These are phyloP conservation scores for Stephanocyclus meneghinianus DNA, from an alignment of 352 stramenopile genomes.

Conservation along the genomic window DNA sequence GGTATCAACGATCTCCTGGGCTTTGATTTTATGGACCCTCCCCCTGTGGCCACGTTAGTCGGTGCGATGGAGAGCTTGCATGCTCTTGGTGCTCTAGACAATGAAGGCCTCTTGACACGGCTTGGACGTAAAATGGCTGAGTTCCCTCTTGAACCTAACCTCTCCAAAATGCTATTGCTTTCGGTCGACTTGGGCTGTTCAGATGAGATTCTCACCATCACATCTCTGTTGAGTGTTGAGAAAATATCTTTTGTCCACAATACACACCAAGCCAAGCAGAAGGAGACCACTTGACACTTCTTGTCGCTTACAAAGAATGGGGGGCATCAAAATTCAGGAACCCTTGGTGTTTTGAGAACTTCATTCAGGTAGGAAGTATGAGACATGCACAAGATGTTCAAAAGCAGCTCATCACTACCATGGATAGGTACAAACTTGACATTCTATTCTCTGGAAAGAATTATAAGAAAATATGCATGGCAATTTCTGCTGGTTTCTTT, in stretches of 20 bases:
- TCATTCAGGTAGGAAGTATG: constrained; percentile 96
- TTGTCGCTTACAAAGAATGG: constrained; percentile 98
- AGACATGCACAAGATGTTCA: constrained; percentile 95
- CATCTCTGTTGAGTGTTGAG: constrained; percentile 97
- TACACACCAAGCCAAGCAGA: constrained; percentile 97
- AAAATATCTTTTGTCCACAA: too few relatives aligned
- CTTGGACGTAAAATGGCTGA: constrained; percentile 99
- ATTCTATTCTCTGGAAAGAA: constrained; percentile 94
- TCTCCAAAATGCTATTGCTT: constrained; percentile 98
- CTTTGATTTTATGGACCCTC: constrained; percentile 99
- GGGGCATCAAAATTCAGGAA: constrained; percentile 96
- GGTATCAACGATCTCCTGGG: constrained; percentile 98
- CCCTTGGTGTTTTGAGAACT: constrained; percentile 99
- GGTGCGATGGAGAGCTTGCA: constrained; percentile 97
- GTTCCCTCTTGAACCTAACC: constrained; percentile 97
- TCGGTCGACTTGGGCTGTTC: constrained; percentile 96
- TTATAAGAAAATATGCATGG: constrained; percentile 96
- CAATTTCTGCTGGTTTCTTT: constrained; percentile 98
- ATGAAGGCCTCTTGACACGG: constrained; percentile 91
- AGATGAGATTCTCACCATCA: constrained; percentile 99
- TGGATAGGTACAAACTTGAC: constrained; percentile 98
- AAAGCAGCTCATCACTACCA: constrained; percentile 98
- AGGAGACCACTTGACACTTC: constrained; percentile 97
- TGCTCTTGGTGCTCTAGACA: constrained; percentile 94
- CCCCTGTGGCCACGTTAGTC: constrained; percentile 94